A percentile compares a stretch with the other conserved stretches of the same genome.
Evolutionary conservation across 495 filamentous ascomycete genomes (phyloP).

Genomic region (Aspergillus egyptiacus): DNA sequence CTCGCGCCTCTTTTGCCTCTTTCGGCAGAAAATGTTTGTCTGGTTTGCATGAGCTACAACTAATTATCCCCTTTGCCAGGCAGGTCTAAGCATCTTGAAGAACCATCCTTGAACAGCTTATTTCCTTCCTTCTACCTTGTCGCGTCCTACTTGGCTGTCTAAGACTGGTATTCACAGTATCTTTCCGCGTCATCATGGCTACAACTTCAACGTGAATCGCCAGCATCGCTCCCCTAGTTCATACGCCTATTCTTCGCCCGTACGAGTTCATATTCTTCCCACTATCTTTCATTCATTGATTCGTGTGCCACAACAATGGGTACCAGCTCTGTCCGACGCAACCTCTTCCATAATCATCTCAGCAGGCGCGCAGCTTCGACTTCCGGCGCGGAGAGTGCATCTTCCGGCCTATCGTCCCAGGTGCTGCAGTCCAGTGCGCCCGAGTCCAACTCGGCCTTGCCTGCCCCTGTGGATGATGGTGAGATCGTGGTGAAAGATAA

Average conservation of each 20-base stretch:
- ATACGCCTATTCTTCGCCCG: neutral
- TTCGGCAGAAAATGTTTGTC: neutral
- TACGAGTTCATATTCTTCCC: neutral
- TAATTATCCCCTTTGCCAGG: neutral
- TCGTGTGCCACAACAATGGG: conserved; percentile 18
- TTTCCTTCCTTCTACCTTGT: neutral
- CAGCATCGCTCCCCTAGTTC: neutral
- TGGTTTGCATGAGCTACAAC: neutral
- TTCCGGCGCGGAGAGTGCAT: conserved; percentile 15
- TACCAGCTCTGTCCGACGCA: conserved; percentile 53
- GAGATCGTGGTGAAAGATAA: conserved; percentile 74
- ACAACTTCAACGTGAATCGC: neutral
- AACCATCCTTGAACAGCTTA: neutral
- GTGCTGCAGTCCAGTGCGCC: conserved; percentile 34
- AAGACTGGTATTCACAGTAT: neutral
- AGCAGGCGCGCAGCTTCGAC: conserved; percentile 57
- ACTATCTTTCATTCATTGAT: neutral
- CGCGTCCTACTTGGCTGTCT: neutral
- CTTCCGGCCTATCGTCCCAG: conserved; percentile 28
- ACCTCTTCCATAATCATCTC: conserved; percentile 67
- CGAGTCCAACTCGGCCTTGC: conserved; percentile 30
- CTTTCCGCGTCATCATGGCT: neutral
- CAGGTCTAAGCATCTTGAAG: neutral
- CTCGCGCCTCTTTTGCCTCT: neutral
- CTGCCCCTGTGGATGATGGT: conserved; percentile 41